These are phyloP conservation scores for Vigna nakashimae DNA, from an alignment of 306 rosid genomes.

Conservation along the genomic window DNA sequence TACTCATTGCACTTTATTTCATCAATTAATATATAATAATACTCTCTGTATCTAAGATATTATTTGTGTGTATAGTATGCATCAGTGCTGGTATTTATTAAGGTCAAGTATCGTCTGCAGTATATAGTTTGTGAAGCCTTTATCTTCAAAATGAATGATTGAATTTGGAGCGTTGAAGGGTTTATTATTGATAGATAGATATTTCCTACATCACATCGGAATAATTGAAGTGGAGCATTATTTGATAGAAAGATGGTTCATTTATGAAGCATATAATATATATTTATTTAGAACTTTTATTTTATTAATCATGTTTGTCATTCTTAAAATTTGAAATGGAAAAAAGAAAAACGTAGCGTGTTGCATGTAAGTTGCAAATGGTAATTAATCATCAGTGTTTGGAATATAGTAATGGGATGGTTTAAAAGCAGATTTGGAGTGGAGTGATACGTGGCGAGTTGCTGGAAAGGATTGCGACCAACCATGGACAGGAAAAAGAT, in stretches of 20 bases:
- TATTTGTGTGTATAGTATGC: no score
- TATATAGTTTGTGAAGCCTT: no score
- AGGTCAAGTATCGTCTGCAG: no score
- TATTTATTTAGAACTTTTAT: neutral
- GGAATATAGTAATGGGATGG: neutral
- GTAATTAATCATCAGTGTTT: neutral
- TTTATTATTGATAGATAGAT: no score
- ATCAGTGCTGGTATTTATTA: no score
- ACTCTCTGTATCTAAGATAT: no score
- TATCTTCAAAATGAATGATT: neutral
- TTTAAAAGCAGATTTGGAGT: neutral
- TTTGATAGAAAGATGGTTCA: neutral
- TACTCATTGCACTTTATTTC: no score
- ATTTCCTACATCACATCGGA: neutral
- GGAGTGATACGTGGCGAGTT: conserved; percentile 43
- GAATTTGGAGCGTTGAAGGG: neutral
- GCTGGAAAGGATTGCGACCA: conserved; percentile 40
- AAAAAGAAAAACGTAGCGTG: no score
- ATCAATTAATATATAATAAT: no score
- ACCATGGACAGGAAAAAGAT: conserved; percentile 39
- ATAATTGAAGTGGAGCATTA: conserved; percentile 15
- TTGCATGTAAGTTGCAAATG: neutral
- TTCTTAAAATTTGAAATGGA: neutral
- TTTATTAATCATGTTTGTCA: no score
- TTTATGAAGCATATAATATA: neutral